Conservation (phyloP, 495 filamentous ascomycete genomes). For the Hypoxylon crocopeplum region DNA sequence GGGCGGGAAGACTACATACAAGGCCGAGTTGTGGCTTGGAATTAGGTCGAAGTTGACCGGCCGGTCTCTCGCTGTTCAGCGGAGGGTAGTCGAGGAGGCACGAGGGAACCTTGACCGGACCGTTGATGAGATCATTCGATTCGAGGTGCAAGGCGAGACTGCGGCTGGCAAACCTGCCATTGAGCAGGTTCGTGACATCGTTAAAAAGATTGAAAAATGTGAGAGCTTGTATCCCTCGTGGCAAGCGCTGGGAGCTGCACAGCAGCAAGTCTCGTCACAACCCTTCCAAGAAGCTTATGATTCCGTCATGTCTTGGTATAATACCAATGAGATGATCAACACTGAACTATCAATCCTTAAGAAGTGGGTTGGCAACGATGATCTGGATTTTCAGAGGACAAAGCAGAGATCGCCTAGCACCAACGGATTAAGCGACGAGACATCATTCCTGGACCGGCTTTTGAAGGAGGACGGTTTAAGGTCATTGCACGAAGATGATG, state of each 20-base stretch:
- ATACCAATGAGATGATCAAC: constrained; percentile 97
- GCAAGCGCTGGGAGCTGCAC: constrained; percentile 70
- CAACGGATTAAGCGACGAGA: constrained; percentile 79
- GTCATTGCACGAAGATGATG: constrained; percentile 80
- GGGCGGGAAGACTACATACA: constrained; percentile 72
- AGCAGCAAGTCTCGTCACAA: constrained; percentile 74
- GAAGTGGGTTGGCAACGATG: constrained; percentile 95
- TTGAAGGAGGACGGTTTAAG: constrained; percentile 95
- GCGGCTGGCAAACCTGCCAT: constrained; percentile 86
- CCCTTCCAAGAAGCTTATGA: constrained; percentile 81
- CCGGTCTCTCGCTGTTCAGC: constrained; percentile 80
- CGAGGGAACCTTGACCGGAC: constrained; percentile 69
- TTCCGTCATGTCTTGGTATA: constrained; percentile 92
- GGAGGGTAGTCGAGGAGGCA: constrained; percentile 81
- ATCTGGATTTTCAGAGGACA: constrained; percentile 84
- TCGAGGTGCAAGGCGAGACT: constrained; percentile 91
- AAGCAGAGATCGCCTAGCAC: constrained; percentile 59
- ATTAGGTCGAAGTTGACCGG: constrained; percentile 83
- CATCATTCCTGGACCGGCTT: constrained; percentile 95
- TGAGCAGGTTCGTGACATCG: constrained; percentile 87
- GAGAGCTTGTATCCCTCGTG: constrained; percentile 84
- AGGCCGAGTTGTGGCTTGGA: constrained; percentile 88
- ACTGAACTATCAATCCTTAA: constrained; percentile 89
- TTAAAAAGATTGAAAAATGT: constrained; percentile 85
- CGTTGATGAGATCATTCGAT: constrained; percentile 87